A percentile compares a stretch with the other conserved stretches of the same genome.
Conservation (phyloP, 2,329 filamentous ascomycete species). For the Ambrosiella xylebori region DNA sequence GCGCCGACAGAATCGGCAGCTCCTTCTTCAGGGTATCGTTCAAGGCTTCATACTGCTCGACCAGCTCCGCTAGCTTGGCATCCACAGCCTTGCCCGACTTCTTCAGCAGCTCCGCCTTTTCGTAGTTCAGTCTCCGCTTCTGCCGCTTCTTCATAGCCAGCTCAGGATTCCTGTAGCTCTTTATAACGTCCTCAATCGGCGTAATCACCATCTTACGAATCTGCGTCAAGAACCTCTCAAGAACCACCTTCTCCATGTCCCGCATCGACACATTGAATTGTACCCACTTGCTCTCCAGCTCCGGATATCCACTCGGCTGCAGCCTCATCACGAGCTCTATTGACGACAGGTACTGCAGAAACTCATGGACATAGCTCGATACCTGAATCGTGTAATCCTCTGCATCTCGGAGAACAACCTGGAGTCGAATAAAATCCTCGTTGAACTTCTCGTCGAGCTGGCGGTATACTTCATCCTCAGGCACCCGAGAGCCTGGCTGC, state of each 20-base stretch:
- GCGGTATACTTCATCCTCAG: conserved; percentile 69
- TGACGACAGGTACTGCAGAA: conserved; percentile 61
- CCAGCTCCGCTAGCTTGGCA: conserved; percentile 65
- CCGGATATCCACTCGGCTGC: conserved; percentile 55
- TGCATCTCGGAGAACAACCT: conserved; percentile 86
- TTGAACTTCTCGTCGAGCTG: conserved; percentile 73
- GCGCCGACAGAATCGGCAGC: conserved; percentile 61
- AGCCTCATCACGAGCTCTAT: conserved; percentile 68
- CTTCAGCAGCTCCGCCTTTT: conserved; percentile 60
- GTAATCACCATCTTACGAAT: conserved; percentile 73
- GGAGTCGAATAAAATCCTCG: conserved; percentile 79
- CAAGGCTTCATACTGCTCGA: conserved; percentile 76
- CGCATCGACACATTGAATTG: conserved; percentile 75
- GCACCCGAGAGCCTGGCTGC: conserved; percentile 39
- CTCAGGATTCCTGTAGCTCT: conserved; percentile 66
- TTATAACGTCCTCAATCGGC: conserved; percentile 62
- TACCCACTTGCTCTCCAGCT: conserved; percentile 87
- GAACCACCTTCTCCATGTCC: conserved; percentile 65
- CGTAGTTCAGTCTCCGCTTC: conserved; percentile 81
- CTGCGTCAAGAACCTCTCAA: conserved; percentile 68
- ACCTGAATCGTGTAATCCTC: conserved; percentile 79
- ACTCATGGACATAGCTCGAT: conserved; percentile 61
- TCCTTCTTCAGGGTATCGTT: conserved; percentile 91
- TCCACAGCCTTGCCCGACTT: conserved; percentile 74
- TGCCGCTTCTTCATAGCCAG: conserved; percentile 86